A percentile compares a stretch with the other conserved stretches of the same genome.
Evolutionary conservation across 495 filamentous ascomycete genomes (phyloP).

Genomic region (Penicillium coffeae): DNA sequence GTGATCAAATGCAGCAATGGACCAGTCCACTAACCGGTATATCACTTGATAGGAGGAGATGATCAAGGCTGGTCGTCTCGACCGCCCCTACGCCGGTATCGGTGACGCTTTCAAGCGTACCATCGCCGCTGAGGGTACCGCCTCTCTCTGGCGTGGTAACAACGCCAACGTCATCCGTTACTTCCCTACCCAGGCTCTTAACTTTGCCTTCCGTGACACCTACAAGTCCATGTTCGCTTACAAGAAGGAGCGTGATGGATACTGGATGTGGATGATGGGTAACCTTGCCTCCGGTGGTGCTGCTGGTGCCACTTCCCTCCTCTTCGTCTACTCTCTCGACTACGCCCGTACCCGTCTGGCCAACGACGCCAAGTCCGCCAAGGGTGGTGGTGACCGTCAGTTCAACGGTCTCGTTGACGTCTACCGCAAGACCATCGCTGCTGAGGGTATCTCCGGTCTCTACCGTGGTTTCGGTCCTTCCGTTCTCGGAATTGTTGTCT

Average conservation of each 20-base stretch:
- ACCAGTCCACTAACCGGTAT: slow-evolving; percentile 15
- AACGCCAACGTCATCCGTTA: slow-evolving; percentile 99
- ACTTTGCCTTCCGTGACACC: slow-evolving; percentile 99
- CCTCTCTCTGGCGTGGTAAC: slow-evolving; percentile 98
- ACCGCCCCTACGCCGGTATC: slow-evolving; percentile 95
- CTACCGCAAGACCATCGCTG: slow-evolving; percentile 99
- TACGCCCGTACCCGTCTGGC: slow-evolving; percentile 99
- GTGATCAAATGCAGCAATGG: not conserved
- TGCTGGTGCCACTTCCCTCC: slow-evolving; percentile 98
- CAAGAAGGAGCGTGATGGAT: slow-evolving; percentile 99
- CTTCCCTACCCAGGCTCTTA: slow-evolving; percentile 99
- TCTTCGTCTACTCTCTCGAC: slow-evolving; percentile 99
- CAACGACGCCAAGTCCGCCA: slow-evolving; percentile 99
- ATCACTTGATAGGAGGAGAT: slow-evolving; percentile 85
- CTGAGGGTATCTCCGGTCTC: slow-evolving; percentile 97
- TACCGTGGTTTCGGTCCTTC: slow-evolving; percentile 99
- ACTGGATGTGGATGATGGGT: slow-evolving; percentile 98
- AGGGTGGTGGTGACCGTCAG: slow-evolving; percentile 88
- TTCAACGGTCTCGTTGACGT: slow-evolving; percentile 99
- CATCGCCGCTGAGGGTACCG: slow-evolving; percentile 68
- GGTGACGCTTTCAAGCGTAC: slow-evolving; percentile 92
- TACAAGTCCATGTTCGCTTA: slow-evolving; percentile 99
- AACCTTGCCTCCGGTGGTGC: slow-evolving; percentile 99
- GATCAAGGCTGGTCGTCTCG: slow-evolving; percentile 96
- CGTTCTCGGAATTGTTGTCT: slow-evolving; percentile 96